These are phyloP conservation scores for Keithomyces neogunnii DNA, from an alignment of 2,329 filamentous ascomycete species.

Conservation along the genomic window DNA sequence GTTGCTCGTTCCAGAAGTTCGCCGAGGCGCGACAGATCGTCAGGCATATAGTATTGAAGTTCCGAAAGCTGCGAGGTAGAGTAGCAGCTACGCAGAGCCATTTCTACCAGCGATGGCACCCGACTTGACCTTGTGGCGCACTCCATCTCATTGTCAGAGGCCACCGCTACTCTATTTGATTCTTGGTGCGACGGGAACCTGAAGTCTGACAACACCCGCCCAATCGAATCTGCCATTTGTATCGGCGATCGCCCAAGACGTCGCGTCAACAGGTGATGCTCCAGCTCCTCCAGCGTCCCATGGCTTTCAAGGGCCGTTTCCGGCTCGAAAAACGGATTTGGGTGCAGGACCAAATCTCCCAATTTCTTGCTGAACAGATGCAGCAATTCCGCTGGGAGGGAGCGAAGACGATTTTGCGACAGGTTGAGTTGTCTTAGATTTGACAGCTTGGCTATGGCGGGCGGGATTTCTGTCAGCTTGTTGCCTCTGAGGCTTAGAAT, in stretches of 20 bases:
- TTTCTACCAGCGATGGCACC: constrained; percentile 43
- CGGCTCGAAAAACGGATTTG: constrained; percentile 53
- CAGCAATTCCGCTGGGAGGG: constrained; percentile 55
- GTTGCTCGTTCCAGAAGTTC: constrained; percentile 30
- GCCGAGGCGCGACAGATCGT: constrained; percentile 30
- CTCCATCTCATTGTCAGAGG: constrained; percentile 7
- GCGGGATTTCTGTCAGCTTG: constrained; percentile 50
- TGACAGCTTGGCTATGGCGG: constrained; percentile 46
- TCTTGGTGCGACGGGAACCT: constrained; percentile 15
- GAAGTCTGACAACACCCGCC: constrained; percentile 21
- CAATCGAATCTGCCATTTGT: constrained; percentile 22
- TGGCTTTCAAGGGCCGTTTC: constrained; percentile 8
- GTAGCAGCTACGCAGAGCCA: constrained; percentile 39
- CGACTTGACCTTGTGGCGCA: constrained; percentile 15
- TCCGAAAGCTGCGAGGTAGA: constrained; percentile 32
- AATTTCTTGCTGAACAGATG: constrained; percentile 43
- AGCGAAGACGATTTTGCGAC: constrained; percentile 52
- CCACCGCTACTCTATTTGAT: constrained; percentile 15
- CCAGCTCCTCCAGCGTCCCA: background rate
- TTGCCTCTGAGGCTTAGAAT: constrained; percentile 61
- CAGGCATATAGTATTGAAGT: constrained; percentile 33
- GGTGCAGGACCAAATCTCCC: constrained; percentile 45
- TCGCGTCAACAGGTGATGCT: constrained; percentile 15
- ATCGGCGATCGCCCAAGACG: constrained; percentile 21
- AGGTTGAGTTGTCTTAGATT: constrained; percentile 58